Evolutionary conservation across 352 stramenopile species (phyloP), one percentile per base, ranked within the genome.

Genomic region (Phytophthora cajani): DNA sequence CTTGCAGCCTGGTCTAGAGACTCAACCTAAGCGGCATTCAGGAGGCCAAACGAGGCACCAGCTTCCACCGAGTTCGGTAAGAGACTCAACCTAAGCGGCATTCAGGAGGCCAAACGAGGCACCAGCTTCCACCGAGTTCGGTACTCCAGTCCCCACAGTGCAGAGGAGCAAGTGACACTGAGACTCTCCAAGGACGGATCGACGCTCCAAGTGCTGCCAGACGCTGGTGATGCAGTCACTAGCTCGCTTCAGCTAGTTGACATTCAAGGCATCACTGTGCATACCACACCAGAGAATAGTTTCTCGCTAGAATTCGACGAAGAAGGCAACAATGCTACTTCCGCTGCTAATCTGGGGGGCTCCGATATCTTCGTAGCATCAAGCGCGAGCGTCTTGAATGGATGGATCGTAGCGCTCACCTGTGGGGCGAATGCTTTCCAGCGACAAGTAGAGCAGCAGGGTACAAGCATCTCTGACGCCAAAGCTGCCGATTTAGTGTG

Each of bases 381-480:
- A 12, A 62, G 10, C 49, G 21, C 60, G 9, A n/a, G 61, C 7
- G 21, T 59, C 2, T 58, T 85, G 5, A 69, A 40, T n/a, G 52
- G 67, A 16, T 88, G 80, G 80, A 47, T 86, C 5, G 33, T 84
- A 47, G 58, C 68, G 14, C 52, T 88, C 21, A 83, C 75, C 3
- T 84, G 68, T 16, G 79, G 78, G 2, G 62, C 62, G 12, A 81
- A 79, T 16, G 78, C 80, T 0, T 84, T 86, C 27, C 70, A 84
- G 19, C 70, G 81, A 25, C 65, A 75, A 19, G 67, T 80, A 17
- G 67, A 81, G 30, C 65, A 74, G 12, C 33, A 72, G 10, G 21
- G n/a, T n/a, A 19, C 33, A 2, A 36, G 30, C 25, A 14, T 25
- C 19, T n/a, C 50, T 6, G 59, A 67, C 42, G 44, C 14, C n/a